Conservation (phyloP, 495 filamentous ascomycete species). For the Talaromyces adpressus region DNA sequence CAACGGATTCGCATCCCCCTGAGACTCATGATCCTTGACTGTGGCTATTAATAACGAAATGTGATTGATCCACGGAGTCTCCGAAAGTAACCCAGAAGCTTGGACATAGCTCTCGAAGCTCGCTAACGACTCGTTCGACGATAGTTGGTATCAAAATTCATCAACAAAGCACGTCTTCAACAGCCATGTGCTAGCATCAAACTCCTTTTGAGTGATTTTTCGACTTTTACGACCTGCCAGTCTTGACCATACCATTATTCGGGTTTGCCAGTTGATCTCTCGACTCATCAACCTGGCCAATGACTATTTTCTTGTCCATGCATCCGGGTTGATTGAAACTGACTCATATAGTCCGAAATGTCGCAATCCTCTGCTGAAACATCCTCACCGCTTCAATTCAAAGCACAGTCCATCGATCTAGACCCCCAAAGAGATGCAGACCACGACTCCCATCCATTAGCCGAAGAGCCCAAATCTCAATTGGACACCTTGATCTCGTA, state of each 20-base stretch:
- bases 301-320: not conserved
- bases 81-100: not conserved
- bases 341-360: conserved; percentile 1
- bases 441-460: not conserved
- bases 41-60: not conserved
- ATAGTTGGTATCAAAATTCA: not conserved
- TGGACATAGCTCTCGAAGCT: not conserved
- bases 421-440: not conserved
- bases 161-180: not conserved
- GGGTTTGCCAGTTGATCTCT: not conserved
- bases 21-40: not conserved
- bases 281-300: not conserved
- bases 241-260: not conserved
- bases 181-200: not conserved
- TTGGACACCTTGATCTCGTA: conserved; percentile 73
- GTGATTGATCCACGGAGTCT: not conserved
- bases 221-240: not conserved
- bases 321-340: not conserved
- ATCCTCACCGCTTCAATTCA: not conserved
- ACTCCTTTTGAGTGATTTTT: not conserved
- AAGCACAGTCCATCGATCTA: not conserved
- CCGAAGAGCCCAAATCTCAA: conserved; percentile 20
- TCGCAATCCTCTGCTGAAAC: conserved; percentile 2
- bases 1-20: not conserved
- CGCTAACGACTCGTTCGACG: not conserved